These are phyloP conservation scores for Conidiobolus incongruus DNA, from an alignment of 371 early-diverging fungal species.

Conservation along the genomic window DNA sequence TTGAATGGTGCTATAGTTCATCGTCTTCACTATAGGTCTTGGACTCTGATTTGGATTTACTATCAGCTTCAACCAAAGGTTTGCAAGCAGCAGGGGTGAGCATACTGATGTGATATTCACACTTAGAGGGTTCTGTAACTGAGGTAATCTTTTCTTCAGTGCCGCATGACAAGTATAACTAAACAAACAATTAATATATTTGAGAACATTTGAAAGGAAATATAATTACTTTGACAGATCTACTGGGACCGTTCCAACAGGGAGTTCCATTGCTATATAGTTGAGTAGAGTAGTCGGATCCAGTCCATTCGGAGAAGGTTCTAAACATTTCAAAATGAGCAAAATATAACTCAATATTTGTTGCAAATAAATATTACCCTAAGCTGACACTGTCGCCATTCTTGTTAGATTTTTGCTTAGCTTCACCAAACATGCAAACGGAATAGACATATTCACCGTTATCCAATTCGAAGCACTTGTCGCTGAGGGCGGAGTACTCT, in stretches of 20 bases:
- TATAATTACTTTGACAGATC: slow-evolving; percentile 26
- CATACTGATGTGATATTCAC: slow-evolving; percentile 59
- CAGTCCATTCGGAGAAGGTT: background rate
- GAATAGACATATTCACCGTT: slow-evolving; percentile 66
- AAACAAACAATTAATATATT: background rate
- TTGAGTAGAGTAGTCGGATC: slow-evolving; percentile 20
- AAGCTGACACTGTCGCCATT: slow-evolving; percentile 26
- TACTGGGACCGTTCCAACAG: slow-evolving; percentile 88
- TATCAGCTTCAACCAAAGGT: background rate
- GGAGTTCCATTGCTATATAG: slow-evolving; percentile 39
- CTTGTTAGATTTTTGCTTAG: slow-evolving; percentile 40
- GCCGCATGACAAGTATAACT: slow-evolving; percentile 30
- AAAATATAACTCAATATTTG: background rate
- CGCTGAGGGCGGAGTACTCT: slow-evolving; percentile 32
- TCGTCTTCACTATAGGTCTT: background rate
- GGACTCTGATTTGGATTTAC: background rate
- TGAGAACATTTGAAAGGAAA: background rate
- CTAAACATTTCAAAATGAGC: background rate
- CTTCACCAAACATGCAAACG: slow-evolving; percentile 53
- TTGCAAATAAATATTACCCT: slow-evolving; percentile 47
- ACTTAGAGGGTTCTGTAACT: slow-evolving; percentile 77
- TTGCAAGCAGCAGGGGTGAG: slow-evolving; percentile 55
- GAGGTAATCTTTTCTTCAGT: slow-evolving; percentile 29
- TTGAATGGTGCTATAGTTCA: background rate
- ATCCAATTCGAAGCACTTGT: slow-evolving; percentile 39